A percentile compares a stretch with the other conserved stretches of the same genome.
Evolutionary conservation across 345 rosid species (phyloP).

Genomic region (Psidium guajava): DNA sequence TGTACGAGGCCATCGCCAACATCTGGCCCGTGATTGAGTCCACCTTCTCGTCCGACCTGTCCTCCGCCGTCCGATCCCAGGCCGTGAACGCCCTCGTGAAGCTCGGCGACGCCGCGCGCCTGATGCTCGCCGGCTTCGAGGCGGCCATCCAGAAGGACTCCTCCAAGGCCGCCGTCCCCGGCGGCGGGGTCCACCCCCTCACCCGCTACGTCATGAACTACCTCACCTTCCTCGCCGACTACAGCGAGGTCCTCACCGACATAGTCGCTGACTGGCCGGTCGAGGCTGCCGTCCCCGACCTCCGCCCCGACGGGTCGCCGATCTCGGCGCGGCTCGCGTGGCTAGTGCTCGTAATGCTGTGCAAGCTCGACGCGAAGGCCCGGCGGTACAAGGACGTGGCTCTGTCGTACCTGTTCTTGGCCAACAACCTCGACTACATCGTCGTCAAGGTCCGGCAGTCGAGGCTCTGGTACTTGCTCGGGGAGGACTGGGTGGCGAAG

Average conservation of each 20-base stretch:
- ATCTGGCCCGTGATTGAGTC: slow-evolving; percentile 41
- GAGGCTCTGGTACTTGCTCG: slow-evolving; percentile 33
- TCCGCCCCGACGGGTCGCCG: slow-evolving; percentile 26
- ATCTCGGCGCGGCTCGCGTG: slow-evolving; percentile 39
- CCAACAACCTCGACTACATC: slow-evolving; percentile 73
- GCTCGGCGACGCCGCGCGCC: slow-evolving; percentile 35
- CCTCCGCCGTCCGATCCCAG: slow-evolving; percentile 23
- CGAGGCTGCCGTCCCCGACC: slow-evolving; percentile 11
- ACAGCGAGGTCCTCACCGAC: slow-evolving; percentile 32
- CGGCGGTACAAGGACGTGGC: slow-evolving; percentile 44
- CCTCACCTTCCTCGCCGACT: slow-evolving; percentile 54
- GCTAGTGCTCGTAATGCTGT: slow-evolving; percentile 55
- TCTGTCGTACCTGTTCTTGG: slow-evolving; percentile 60
- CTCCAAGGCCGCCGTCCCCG: slow-evolving; percentile 34
- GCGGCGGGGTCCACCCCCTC: slow-evolving; percentile 77
- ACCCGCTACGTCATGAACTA: slow-evolving; percentile 80
- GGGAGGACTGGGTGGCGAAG: slow-evolving; percentile 50
- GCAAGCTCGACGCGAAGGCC: slow-evolving; percentile 69
- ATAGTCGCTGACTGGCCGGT: slow-evolving; percentile 52
- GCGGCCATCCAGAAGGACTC: slow-evolving; percentile 40
- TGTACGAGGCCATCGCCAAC: slow-evolving; percentile 41
- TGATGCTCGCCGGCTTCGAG: slow-evolving; percentile 51
- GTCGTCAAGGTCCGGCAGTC: slow-evolving; percentile 51
- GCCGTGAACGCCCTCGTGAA: slow-evolving; percentile 31
- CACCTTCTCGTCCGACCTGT: slow-evolving; percentile 34